Evolutionary conservation across 805 yeast genomes (phyloP).

Genomic region (Yamadazyma laniorum): DNA sequence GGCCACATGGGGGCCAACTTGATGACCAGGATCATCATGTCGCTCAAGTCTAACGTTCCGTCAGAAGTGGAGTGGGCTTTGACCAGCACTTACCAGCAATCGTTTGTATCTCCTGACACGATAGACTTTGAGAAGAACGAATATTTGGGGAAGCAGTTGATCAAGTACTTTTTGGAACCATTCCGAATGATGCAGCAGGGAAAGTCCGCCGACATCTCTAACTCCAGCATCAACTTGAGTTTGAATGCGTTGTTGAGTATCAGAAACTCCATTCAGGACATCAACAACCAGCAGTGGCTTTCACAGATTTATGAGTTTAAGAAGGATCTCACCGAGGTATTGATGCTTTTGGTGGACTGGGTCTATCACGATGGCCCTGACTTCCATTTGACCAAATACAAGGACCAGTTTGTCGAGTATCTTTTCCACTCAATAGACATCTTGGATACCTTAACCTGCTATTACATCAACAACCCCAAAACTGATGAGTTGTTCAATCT

Average conservation of each 20-base stretch:
- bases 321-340: constrained; percentile 42
- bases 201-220: constrained; percentile 16
- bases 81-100: constrained; percentile 48
- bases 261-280: constrained; percentile 81
- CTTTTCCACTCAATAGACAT: constrained; percentile 71
- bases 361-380: constrained; percentile 20
- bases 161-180: constrained; percentile 36
- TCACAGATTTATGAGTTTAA: constrained; percentile 53
- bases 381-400: constrained; percentile 20
- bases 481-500: constrained; percentile 66
- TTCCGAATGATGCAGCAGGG: constrained; percentile 22
- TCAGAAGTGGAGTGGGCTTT: constrained; percentile 74
- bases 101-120: constrained; percentile 50
- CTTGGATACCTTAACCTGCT: constrained; percentile 80
- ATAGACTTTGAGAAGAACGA: constrained; percentile 46
- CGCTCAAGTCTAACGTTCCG: constrained; percentile 61
- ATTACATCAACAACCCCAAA: constrained; percentile 69
- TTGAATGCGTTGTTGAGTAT: constrained; percentile 60
- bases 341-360: constrained; percentile 40
- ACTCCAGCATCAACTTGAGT: constrained; percentile 24
- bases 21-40: constrained; percentile 64
- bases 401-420: constrained; percentile 52
- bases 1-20: constrained; percentile 59
- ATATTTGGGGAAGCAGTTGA: constrained; percentile 41
- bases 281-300: constrained; percentile 74